Evolutionary conservation across 108 stramenopile genomes (phyloP), one percentile per base, ranked within the genome.

Genomic region (Conticribra weissflogii): DNA sequence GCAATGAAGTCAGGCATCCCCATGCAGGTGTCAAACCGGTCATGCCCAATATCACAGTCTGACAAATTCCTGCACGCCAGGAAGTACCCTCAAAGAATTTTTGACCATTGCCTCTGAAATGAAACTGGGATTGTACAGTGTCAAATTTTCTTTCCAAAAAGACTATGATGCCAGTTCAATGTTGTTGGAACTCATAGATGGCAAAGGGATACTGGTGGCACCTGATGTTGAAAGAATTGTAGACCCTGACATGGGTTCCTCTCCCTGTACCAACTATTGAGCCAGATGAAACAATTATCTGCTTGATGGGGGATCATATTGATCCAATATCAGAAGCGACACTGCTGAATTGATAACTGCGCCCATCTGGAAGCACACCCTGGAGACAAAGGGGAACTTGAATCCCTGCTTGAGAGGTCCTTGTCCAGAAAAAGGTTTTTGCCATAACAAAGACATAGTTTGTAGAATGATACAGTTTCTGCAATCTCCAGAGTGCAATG

Each of bases 391-490:
- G 45, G 78, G 78, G 57, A 71, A 79, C 50, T 71, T 66, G 17
- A 45, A 71, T 2, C 56, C 60, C n/a, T 79, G 78, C 44, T 79
- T 71, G 3, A 71, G 78, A 14, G 54, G 33, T 24, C 54, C 28
- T 23, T 79, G 78, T 32, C 17, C 30, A 15, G 52, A 59, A 9
- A 63, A 64, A 18, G 71, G 66, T 33, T 72, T 72, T 66, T 79
- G 78, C 36, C 68, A 71, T 25, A 79, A 79, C 53, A 65, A 62
- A 18, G 64, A 71, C 4, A 71, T 71, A 34, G 28, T 79, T 61
- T 79, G 78, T 53, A 71, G 78, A 17, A 59, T 44, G 7, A 71
- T n/a, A n/a, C n/a, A n/a, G n/a, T n/a, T n/a, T n/a, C n/a, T n/a
- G n/a, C n/a, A 71, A n/a, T n/a, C n/a, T n/a, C n/a, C n/a, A n/a